phyloP scores from a whole-genome alignment of 306 rosid species.

The Citrullus mucosospermus region DNA sequence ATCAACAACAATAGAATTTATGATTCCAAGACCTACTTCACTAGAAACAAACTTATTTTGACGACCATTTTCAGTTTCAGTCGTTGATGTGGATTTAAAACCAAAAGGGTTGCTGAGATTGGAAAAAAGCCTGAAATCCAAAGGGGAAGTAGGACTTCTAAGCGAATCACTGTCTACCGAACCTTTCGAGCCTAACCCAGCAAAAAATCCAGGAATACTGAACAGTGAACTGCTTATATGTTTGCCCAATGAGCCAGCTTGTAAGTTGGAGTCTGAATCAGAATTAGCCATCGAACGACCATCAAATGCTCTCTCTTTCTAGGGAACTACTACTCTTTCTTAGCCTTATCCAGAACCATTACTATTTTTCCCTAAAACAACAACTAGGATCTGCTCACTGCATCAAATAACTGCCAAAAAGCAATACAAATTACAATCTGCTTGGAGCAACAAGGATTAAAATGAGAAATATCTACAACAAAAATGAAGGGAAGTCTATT shows the following conservation, averaged over 20 bases:
- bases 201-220: conserved; percentile 48
- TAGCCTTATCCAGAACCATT: neutral
- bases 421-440: neutral
- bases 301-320: conserved; percentile 1
- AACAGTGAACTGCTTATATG: conserved; percentile 44
- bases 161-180: conserved; percentile 46
- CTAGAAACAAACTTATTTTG: conserved; percentile 32
- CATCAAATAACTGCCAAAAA: conserved; percentile 4
- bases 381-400: neutral
- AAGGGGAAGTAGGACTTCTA: conserved; percentile 77
- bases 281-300: conserved; percentile 56
- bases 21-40: conserved; percentile 65
- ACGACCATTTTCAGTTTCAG: conserved; percentile 18
- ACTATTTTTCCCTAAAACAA: neutral
- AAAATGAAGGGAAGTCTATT: neutral
- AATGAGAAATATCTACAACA: neutral
- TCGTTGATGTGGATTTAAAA: conserved; percentile 19
- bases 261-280: conserved; percentile 34
- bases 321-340: conserved; percentile 20
- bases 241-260: conserved; percentile 31
- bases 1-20: conserved; percentile 44
- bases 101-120: conserved; percentile 44
- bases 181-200: conserved; percentile 39
- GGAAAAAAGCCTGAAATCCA: conserved; percentile 51
- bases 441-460: neutral